phyloP scores from a whole-genome alignment of 148 eudicot genomes.

The Heliosperma pusillum region DNA sequence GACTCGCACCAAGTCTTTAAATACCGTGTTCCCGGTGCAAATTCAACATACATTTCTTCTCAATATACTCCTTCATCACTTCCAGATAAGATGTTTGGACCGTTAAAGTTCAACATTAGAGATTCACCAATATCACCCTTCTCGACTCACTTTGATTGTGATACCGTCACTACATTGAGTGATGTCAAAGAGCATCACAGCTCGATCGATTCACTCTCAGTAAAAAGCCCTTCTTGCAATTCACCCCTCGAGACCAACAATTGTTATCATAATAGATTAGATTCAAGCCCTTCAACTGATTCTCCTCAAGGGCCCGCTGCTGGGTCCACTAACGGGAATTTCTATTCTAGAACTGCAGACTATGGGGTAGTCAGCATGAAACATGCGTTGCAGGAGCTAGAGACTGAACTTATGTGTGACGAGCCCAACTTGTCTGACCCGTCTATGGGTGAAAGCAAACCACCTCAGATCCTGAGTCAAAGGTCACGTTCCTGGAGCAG shows the following conservation, averaged over 20 bases:
- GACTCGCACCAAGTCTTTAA: slow-evolving; percentile 53
- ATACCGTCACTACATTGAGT: slow-evolving; percentile 39
- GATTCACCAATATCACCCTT: slow-evolving; percentile 75
- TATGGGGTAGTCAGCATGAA: slow-evolving; percentile 34
- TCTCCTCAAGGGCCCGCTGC: slow-evolving; percentile 20
- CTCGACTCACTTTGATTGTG: slow-evolving; percentile 48
- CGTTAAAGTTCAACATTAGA: slow-evolving; percentile 42
- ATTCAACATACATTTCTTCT: slow-evolving; percentile 42
- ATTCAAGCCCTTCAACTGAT: slow-evolving; percentile 36
- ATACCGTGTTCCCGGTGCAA: slow-evolving; percentile 40
- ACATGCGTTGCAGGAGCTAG: slow-evolving; percentile 54
- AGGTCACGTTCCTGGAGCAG: slow-evolving; percentile 42
- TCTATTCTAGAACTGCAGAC: slow-evolving; percentile 27
- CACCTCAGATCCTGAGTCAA: slow-evolving; percentile 38
- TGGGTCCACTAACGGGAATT: slow-evolving; percentile 23
- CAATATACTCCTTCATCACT: slow-evolving; percentile 37
- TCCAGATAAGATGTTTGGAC: slow-evolving; percentile 35
- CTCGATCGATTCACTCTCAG: slow-evolving; percentile 47
- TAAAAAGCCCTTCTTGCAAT: slow-evolving; percentile 43
- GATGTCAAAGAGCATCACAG: slow-evolving; percentile 55
- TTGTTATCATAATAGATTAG: slow-evolving; percentile 29
- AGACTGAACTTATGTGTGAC: slow-evolving; percentile 65
- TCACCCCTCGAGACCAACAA: slow-evolving; percentile 45
- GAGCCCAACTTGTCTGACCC: slow-evolving; percentile 29
- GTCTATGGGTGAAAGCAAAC: slow-evolving; percentile 36